Base-by-base conservation (phyloP, 768 basidiomycete genomes). In the Tylopilus vinaceipallidus region DNA sequence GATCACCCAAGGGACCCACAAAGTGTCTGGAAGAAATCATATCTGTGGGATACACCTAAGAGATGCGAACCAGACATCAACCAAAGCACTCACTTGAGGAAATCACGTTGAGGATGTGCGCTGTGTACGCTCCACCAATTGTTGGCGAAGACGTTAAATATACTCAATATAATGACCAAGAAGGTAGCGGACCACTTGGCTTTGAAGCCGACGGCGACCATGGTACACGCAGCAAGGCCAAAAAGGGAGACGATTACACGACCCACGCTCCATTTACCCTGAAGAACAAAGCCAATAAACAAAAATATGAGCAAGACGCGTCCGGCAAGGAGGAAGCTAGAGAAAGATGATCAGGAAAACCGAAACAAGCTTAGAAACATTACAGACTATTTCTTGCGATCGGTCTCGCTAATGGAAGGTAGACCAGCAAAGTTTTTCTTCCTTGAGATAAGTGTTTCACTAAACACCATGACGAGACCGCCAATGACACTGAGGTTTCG, bases 121-220 rank as follows among this genome's bases (percentile, higher is more conserved):
- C 85, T 81, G 68, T 93, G 86, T 20, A 98, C 85, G 58, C 81
- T 85, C 95, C 95, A 99, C 89, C 91, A 99, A 73, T 98, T 97
- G 78, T 99, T 99, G 70, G 89, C 91, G 61, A 95, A 91, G 29
- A 95, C 93, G 67, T 99, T 99, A 85, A 98, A 98, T 60, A 91
- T 69, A 64, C 89, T 91, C 62, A 99, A 72, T 4, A 94, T 79
- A 55, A 97, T 71, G 52, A 98, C 95, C 53, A 99, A 81, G 83
- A 98, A 98, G 12, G 85, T 82, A 3, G 95, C 95, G 13, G 91
- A 93, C 91, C 94, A 97, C 73, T 98, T 98, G 61, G 97, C 95
- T 74, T 98, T 98, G 84, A 98, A 98, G 38, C 97, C 97, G 53
- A 98, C 80, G 10, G 95, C 97, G 41, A 99, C 95, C 91, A 95